Conservation (phyloP, 371 early-diverging fungal genomes). For the Catenaria anguillulae region DNA sequence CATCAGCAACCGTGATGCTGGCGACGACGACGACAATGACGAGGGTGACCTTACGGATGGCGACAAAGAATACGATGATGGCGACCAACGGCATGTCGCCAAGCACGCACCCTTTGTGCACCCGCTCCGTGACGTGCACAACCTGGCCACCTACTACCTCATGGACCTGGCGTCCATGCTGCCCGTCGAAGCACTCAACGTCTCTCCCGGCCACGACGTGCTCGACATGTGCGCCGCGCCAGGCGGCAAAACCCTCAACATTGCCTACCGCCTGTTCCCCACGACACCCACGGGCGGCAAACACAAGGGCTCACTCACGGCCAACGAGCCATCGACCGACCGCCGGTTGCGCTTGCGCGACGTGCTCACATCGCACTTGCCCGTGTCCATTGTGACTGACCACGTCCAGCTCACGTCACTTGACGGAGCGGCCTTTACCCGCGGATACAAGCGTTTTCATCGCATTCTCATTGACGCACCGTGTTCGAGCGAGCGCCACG, state of each 20-base stretch:
- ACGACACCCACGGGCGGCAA: constrained; percentile 10
- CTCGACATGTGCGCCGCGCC: constrained; percentile 41
- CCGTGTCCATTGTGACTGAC: constrained; percentile 20
- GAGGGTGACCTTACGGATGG: constrained; percentile 11
- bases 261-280: constrained; percentile 27
- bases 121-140: constrained; percentile 22
- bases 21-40: constrained; percentile 19
- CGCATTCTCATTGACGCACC: constrained; percentile 60
- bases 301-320: constrained; percentile 21
- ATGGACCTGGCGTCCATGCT: constrained; percentile 28
- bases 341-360: constrained; percentile 35
- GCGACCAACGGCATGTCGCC: too few relatives aligned
- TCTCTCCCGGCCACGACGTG: constrained; percentile 18
- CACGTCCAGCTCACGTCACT: constrained; percentile 20
- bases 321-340: constrained; percentile 36
- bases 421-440: constrained; percentile 27
- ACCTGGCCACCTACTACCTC: constrained; percentile 32
- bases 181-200: constrained; percentile 26
- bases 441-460: constrained; percentile 33
- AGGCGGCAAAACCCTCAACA: constrained; percentile 48
- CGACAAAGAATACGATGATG: constrained; percentile 5
- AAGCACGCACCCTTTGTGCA: constrained; percentile 24
- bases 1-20: too few relatives aligned
- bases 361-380: constrained; percentile 42
- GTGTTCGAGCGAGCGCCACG: constrained; percentile 58